These are phyloP conservation scores for Hypoxylon trugodes DNA, from an alignment of 495 filamentous ascomycete species.

Conservation along the genomic window DNA sequence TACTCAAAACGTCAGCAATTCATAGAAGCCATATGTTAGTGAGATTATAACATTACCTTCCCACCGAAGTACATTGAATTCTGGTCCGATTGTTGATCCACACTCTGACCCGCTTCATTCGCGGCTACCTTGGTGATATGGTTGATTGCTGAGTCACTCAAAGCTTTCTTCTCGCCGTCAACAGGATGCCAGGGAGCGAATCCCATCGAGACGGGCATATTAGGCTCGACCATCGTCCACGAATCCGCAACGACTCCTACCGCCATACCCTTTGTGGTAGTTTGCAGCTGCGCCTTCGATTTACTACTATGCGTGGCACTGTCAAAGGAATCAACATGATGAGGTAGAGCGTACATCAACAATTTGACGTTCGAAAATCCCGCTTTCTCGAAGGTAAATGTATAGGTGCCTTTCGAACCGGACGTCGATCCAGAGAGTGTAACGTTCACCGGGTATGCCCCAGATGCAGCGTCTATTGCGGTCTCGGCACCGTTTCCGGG, in stretches of 20 bases:
- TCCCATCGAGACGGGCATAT: constrained; percentile 76
- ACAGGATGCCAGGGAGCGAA: constrained; percentile 77
- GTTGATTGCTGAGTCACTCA: constrained; percentile 61
- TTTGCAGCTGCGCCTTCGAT: constrained; percentile 71
- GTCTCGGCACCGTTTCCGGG: constrained; percentile 68
- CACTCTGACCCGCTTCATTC: constrained; percentile 76
- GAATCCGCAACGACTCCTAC: constrained; percentile 75
- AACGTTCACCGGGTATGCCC: constrained; percentile 72
- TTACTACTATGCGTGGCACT: constrained; percentile 59
- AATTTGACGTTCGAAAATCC: constrained; percentile 66
- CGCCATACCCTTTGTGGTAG: constrained; percentile 86
- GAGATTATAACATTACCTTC: constrained; percentile 62
- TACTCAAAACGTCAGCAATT: constrained; percentile 45
- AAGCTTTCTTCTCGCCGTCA: constrained; percentile 55
- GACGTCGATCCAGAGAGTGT: constrained; percentile 69
- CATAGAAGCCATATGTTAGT: background rate
- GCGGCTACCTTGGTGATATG: constrained; percentile 66
- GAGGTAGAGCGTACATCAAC: constrained; percentile 89
- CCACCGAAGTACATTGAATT: constrained; percentile 96
- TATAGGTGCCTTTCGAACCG: constrained; percentile 72
- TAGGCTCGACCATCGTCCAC: constrained; percentile 80
- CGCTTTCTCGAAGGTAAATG: constrained; percentile 70
- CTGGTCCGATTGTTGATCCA: constrained; percentile 73
- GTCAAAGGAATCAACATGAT: constrained; percentile 82
- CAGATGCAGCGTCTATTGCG: constrained; percentile 76